Base-by-base conservation (phyloP, 2,329 filamentous ascomycete genomes). In the Aaosphaeria pasadenensis region DNA sequence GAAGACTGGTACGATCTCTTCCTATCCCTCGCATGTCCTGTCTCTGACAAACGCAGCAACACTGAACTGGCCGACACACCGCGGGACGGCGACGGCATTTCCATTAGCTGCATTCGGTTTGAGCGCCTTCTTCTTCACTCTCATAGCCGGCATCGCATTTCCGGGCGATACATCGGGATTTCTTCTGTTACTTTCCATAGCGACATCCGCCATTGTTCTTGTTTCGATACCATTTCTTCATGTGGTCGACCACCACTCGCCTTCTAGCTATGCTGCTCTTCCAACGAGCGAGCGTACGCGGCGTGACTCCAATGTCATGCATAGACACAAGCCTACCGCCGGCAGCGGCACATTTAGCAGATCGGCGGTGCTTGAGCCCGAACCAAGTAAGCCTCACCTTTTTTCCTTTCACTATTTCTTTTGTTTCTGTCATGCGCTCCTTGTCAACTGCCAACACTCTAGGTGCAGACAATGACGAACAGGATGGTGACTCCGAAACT, bases 111-210 rank as follows among this genome's bases (percentile, higher is more conserved):
- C 89, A 3, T 97, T 97, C 65, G 94, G 94, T 3, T 74, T 99
- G 48, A 96, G 91, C 67, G 94, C 94, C 46, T 94, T 99, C 73
- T 95, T 97, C 76, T 99, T 96, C 74, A 92, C 94, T 0, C 79
- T 86, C 2, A 72, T 95, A 32, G 89, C 90, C 24, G 83, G 84
- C 13, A 65, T 95, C 42, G 75, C 89, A 38, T 91, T 96, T 64
- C 88, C 89, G 2, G 89, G 90, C 36, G 84, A 95, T 60, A 94
- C 91, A 1, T 86, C 87, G 47, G 81, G 82, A 36, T 91, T 96
- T 59, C 78, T 99, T 48, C 76, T 92, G 54, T 75, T 97, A 30
- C 77, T 99, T 38, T 84, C 91, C 4, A 77, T 84, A 53, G 91
- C 91, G 11, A 96, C 92, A 1, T 88, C 86, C 51, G 72, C 80